Evolutionary conservation across 768 basidiomycete species (phyloP), one percentile per base, ranked within the genome.

Genomic region (Suillus hirtellus): DNA sequence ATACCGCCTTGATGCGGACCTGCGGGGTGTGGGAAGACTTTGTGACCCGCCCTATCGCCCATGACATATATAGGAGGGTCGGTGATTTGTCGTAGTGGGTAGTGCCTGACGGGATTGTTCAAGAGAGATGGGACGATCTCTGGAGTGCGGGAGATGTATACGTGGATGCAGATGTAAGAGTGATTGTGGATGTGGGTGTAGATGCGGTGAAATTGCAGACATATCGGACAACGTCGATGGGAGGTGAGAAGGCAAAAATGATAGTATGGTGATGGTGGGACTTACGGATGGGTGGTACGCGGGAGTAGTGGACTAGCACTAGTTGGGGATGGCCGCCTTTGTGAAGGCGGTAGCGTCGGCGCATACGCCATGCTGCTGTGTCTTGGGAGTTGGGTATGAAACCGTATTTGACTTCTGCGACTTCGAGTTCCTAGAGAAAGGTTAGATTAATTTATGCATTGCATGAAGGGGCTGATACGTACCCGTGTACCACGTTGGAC

Each of bases 291-390:
- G 80, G 66, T 12, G 82, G 86, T 5, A 88, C 89, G 68, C 89
- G 85, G 37, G 84, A 80, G 70, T 93, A 94, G 69, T 94, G 91
- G 0, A 92, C 83, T 6, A 94, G 84, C 19, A 88, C 80, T n/a
- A 93, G 82, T 60, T 86, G 84, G 0, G 87, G 83, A 68, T 90
- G 85, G 0, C 90, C 90, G 35, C 90, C 90, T 71, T 90, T 92
- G 49, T 76, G 64, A 43, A 95, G 80, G 43, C 92, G 86, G 72
- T 84, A 94, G 7, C 90, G 86, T 56, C 90, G 79, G 55, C 93
- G 83, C 54, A 86, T 71, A 17, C 92, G 86, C 74, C 82, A 89
- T 37, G 93, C 92, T 64, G 71, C 78, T 10, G 78, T 71, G 66
- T 94, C 92, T 49, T 77, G 77, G 2, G 80, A 77, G 47, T 82